phyloP scores from a whole-genome alignment of 1,139 yeast species.

The Kodamaea anthophila region DNA sequence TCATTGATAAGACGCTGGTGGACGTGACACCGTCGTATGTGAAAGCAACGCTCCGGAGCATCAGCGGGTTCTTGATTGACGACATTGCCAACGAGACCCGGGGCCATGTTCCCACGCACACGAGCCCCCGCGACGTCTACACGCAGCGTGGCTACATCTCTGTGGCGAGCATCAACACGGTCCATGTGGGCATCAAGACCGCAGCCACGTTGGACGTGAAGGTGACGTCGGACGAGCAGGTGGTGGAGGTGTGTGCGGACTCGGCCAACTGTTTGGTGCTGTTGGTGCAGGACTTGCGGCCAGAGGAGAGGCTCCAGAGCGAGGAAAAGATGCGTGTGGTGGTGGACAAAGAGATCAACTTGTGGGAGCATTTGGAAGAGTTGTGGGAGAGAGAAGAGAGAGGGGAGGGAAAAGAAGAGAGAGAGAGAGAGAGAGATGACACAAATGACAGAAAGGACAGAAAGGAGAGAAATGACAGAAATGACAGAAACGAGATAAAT shows the following conservation, averaged over 20 bases:
- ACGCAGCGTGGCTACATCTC: conserved; percentile 36
- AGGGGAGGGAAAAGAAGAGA: background rate
- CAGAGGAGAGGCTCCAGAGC: conserved; percentile 54
- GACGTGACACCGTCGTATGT: conserved; percentile 38
- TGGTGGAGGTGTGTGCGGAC: conserved; percentile 73
- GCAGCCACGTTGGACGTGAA: conserved; percentile 33
- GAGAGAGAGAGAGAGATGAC: background rate
- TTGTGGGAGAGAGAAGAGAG: background rate
- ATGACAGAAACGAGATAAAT: no score
- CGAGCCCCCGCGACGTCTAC: conserved; percentile 10
- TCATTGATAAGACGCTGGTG: conserved; percentile 46
- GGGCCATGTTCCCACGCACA: conserved; percentile 7
- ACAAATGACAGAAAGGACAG: no score
- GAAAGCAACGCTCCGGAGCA: conserved; percentile 41
- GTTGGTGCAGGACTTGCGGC: conserved; percentile 63
- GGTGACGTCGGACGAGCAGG: conserved; percentile 44
- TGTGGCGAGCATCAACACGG: conserved; percentile 38
- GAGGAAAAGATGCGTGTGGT: conserved; percentile 48
- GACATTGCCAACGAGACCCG: conserved; percentile 29
- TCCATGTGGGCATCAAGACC: conserved; percentile 37
- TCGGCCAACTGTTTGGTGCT: conserved; percentile 69
- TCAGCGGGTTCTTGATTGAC: conserved; percentile 51
- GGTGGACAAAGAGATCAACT: conserved; percentile 31
- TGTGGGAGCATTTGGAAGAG: conserved; percentile 10
- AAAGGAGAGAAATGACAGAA: no score